Conservation (phyloP, 2,329 filamentous ascomycete species). For the Fusarium miscanthi region DNA sequence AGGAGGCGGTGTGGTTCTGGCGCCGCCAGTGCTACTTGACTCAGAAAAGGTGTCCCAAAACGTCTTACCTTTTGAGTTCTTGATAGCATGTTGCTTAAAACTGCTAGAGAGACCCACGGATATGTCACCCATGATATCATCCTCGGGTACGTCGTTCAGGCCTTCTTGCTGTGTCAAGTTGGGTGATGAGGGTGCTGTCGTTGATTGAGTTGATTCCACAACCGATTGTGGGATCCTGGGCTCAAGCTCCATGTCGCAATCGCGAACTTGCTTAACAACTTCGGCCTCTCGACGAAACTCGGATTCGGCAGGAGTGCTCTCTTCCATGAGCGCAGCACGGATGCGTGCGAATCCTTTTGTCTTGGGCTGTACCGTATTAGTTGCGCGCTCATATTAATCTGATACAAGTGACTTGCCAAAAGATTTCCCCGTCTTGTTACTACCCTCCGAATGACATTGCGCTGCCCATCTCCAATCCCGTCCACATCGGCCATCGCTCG, state of each 20-base stretch:
- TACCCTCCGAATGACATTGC: conserved; percentile 81
- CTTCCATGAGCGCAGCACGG: conserved; percentile 87
- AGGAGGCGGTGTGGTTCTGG: conserved; percentile 72
- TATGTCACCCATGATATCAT: conserved; percentile 72
- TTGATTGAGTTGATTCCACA: conserved; percentile 60
- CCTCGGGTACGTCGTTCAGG: conserved; percentile 76
- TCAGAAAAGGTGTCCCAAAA: conserved; percentile 84
- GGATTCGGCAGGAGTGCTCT: conserved; percentile 86
- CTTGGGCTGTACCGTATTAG: conserved; percentile 76
- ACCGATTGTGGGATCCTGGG: conserved; percentile 53
- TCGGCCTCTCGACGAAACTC: conserved; percentile 93
- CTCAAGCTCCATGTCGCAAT: conserved; percentile 79
- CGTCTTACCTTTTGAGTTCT: conserved; percentile 76
- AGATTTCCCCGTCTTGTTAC: conserved; percentile 92
- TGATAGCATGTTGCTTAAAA: conserved; percentile 80
- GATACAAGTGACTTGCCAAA: conserved; percentile 67
- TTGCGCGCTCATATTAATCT: background rate
- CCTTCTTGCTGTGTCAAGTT: conserved; percentile 71
- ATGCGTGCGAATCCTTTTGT: conserved; percentile 96
- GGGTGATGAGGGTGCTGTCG: conserved; percentile 76
- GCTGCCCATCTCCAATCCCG: conserved; percentile 66
- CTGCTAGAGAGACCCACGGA: conserved; percentile 65
- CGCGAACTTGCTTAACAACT: conserved; percentile 93
- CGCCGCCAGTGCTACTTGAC: conserved; percentile 64
- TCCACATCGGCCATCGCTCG: conserved; percentile 75